A percentile compares a stretch with the other conserved stretches of the same genome.
Evolutionary conservation across 352 stramenopile species (phyloP).

Genomic region (Phytopythium mirpurense): DNA sequence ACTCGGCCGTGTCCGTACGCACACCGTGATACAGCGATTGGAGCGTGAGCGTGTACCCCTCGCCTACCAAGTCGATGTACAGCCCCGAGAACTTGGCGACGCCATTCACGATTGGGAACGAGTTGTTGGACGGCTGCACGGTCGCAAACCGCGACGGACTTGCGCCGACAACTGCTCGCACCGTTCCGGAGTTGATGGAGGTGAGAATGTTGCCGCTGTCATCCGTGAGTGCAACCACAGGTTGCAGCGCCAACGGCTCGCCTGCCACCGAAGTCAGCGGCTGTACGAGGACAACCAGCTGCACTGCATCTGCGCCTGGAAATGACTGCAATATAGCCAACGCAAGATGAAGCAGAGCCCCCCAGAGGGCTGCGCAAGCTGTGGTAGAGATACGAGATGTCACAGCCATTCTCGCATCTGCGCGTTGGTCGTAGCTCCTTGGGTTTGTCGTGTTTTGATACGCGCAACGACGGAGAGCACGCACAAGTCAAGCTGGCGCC

Average conservation of each 20-base stretch:
- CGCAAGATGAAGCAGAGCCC: slow-evolving; percentile 3
- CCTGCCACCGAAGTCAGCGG: slow-evolving; percentile 56
- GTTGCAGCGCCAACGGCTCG: slow-evolving; percentile 52
- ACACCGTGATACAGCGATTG: slow-evolving; percentile 62
- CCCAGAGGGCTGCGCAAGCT: neutral
- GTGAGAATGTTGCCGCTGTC: slow-evolving; percentile 75
- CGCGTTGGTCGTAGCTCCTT: neutral
- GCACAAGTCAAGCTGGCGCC: too few relatives aligned
- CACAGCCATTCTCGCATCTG: neutral
- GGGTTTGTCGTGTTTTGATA: neutral
- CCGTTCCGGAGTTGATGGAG: slow-evolving; percentile 40
- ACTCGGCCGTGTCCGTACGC: slow-evolving; percentile 58
- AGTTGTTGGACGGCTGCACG: slow-evolving; percentile 34
- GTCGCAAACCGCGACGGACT: slow-evolving; percentile 49
- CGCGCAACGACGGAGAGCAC: neutral
- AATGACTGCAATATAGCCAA: slow-evolving; percentile 7
- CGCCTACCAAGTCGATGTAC: slow-evolving; percentile 57
- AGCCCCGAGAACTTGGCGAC: slow-evolving; percentile 67
- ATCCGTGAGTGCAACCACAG: slow-evolving; percentile 67
- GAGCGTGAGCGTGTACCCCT: slow-evolving; percentile 67
- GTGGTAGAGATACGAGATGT: neutral
- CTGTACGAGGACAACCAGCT: slow-evolving; percentile 64
- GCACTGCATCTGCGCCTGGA: slow-evolving; percentile 12
- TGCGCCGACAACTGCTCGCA: slow-evolving; percentile 47
- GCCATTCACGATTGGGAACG: slow-evolving; percentile 70